Conservation (phyloP, 805 yeast genomes). For the Lipomyces starkeyi region DNA sequence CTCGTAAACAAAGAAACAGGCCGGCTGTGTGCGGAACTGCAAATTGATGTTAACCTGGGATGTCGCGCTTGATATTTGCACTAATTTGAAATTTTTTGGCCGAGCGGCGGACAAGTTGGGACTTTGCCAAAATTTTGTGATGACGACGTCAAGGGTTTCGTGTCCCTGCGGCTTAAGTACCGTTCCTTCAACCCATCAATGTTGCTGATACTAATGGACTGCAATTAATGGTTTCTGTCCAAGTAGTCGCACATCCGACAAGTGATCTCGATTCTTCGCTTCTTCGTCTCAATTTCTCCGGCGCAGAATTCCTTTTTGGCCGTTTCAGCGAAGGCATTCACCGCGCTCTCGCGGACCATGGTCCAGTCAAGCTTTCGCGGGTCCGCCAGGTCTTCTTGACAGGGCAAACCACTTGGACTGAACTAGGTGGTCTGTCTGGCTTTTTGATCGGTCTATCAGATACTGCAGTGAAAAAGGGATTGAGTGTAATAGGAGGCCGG, state of each 20-base stretch:
- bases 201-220: not conserved
- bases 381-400: constrained; percentile 73
- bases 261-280: constrained; percentile 20
- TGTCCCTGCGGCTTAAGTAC: too few relatives aligned
- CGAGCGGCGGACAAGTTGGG: too few relatives aligned
- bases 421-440: constrained; percentile 90
- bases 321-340: constrained; percentile 86
- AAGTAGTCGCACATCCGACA: constrained; percentile 31
- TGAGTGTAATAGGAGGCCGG: constrained; percentile 60
- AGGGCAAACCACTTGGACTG: constrained; percentile 77
- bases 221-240: constrained; percentile 6
- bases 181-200: too few relatives aligned
- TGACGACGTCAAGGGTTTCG: too few relatives aligned
- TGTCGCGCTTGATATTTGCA: not conserved
- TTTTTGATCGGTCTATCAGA: constrained; percentile 80
- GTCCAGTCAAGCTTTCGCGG: constrained; percentile 58
- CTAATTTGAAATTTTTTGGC: not conserved
- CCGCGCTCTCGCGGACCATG: constrained; percentile 67
- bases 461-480: constrained; percentile 62
- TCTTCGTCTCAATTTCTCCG: constrained; percentile 20
- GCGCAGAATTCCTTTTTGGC: constrained; percentile 65
- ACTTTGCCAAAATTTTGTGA: too few relatives aligned
- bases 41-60: not conserved
- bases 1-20: not conserved
- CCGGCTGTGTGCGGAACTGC: not conserved